phyloP scores from a whole-genome alignment of 257 asterid genomes.

The Handroanthus guayacan region DNA sequence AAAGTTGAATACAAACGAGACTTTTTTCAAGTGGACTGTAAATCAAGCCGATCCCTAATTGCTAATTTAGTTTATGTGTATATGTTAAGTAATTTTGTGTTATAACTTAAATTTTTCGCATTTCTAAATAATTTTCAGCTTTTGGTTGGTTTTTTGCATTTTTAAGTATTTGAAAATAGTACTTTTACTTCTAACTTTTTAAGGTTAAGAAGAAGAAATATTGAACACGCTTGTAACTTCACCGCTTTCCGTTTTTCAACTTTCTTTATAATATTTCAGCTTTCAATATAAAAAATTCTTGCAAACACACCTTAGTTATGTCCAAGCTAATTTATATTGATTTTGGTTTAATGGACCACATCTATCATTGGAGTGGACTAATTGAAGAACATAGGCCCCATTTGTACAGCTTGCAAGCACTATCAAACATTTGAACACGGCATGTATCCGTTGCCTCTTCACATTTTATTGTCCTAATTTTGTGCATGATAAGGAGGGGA shows the following conservation, averaged over 20 bases:
- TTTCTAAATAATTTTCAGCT: too few species aligned
- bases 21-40: neutral
- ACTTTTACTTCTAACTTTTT: too few species aligned
- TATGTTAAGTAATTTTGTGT: too few species aligned
- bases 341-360: neutral
- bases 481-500: neutral
- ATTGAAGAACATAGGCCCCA: neutral
- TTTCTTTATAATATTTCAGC: too few species aligned
- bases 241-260: too few species aligned
- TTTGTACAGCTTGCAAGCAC: conserved; percentile 5
- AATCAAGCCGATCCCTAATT: neutral
- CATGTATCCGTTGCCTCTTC: conserved; percentile 21
- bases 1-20: neutral
- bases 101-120: too few species aligned
- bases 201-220: too few species aligned
- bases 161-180: too few species aligned
- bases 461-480: conserved; percentile 19
- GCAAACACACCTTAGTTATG: neutral
- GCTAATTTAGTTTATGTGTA: neutral
- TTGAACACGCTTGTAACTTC: too few species aligned
- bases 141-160: too few species aligned
- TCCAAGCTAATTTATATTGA: conserved; percentile 7
- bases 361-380: neutral
- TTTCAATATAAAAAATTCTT: too few species aligned
- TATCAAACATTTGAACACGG: neutral